phyloP scores from a whole-genome alignment of 1,284 basidiomycete genomes.

The Leccinum proliferum region DNA sequence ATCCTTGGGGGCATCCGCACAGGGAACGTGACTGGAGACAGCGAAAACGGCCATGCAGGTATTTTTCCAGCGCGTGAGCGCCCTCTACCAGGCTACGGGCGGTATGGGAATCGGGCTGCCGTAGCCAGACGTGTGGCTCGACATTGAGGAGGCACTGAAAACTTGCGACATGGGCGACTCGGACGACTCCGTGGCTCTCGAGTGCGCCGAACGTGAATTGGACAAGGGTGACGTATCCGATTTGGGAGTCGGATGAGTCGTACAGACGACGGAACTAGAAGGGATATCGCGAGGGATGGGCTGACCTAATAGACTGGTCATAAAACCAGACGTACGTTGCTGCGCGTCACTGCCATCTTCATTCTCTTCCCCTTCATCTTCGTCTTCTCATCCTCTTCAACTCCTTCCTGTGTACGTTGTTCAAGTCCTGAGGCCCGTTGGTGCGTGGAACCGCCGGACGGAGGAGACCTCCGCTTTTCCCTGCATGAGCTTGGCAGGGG shows the following conservation, averaged over 20 bases:
- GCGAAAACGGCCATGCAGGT: slow-evolving; percentile 38
- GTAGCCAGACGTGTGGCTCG: slow-evolving; percentile 34
- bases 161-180: slow-evolving; percentile 42
- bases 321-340: slow-evolving; percentile 64
- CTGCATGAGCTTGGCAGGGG: slow-evolving; percentile 46
- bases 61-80: slow-evolving; percentile 46
- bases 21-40: slow-evolving; percentile 42
- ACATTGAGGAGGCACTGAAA: slow-evolving; percentile 25
- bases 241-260: slow-evolving; percentile 31
- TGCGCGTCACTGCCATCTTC: slow-evolving; percentile 39
- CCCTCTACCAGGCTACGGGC: slow-evolving; percentile 44
- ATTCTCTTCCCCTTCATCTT: slow-evolving; percentile 28
- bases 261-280: slow-evolving; percentile 58
- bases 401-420: slow-evolving; percentile 31
- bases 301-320: slow-evolving; percentile 70
- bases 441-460: slow-evolving; percentile 15
- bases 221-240: slow-evolving; percentile 34
- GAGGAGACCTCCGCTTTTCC: slow-evolving; percentile 27
- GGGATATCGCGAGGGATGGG: slow-evolving; percentile 65
- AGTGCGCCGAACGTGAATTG: slow-evolving; percentile 38
- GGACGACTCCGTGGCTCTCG: slow-evolving; percentile 44
- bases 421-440: slow-evolving; percentile 15
- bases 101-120: slow-evolving; percentile 62
- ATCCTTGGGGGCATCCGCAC: slow-evolving; percentile 29
- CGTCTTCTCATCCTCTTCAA: slow-evolving; percentile 34